Evolutionary conservation across 2,329 filamentous ascomycete species (phyloP).

Genomic region (Claviceps pazoutovae): DNA sequence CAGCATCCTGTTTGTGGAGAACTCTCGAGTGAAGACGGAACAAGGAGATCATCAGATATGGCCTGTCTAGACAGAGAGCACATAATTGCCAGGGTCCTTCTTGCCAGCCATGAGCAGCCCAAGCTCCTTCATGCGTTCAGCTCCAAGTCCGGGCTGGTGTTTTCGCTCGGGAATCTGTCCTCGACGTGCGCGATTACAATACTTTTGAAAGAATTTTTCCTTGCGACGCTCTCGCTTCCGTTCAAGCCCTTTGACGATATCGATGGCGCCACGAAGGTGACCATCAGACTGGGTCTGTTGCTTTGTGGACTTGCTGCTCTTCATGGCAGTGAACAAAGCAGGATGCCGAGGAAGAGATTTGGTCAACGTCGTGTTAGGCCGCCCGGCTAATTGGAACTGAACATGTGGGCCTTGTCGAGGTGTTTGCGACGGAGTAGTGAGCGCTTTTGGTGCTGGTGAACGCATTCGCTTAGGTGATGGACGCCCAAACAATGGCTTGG

Average conservation of each 20-base stretch:
- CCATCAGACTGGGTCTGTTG: conserved; percentile 28
- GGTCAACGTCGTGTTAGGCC: conserved; percentile 59
- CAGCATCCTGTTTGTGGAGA: background rate
- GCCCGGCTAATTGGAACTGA: conserved; percentile 28
- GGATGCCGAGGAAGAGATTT: conserved; percentile 76
- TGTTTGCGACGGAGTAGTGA: conserved; percentile 23
- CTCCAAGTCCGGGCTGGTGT: conserved; percentile 70
- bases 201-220: conserved; percentile 84
- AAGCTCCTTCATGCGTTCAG: conserved; percentile 72
- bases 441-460: conserved; percentile 51
- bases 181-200: conserved; percentile 71
- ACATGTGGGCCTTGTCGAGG: conserved; percentile 26
- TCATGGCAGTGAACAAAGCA: conserved; percentile 49
- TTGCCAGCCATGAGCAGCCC: conserved; percentile 81
- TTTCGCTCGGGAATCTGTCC: conserved; percentile 47
- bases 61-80: conserved; percentile 50
- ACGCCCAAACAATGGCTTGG: conserved; percentile 41
- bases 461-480: conserved; percentile 57
- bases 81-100: conserved; percentile 58
- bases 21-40: background rate
- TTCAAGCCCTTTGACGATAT: conserved; percentile 93
- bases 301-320: conserved; percentile 27
- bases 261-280: conserved; percentile 83
- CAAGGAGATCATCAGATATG: background rate
- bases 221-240: conserved; percentile 84